Percentiles rank a stretch among this genome's conserved stretches.
phyloP scores from a whole-genome alignment of 2,329 filamentous ascomycete genomes.

The Diaporthe eres region DNA sequence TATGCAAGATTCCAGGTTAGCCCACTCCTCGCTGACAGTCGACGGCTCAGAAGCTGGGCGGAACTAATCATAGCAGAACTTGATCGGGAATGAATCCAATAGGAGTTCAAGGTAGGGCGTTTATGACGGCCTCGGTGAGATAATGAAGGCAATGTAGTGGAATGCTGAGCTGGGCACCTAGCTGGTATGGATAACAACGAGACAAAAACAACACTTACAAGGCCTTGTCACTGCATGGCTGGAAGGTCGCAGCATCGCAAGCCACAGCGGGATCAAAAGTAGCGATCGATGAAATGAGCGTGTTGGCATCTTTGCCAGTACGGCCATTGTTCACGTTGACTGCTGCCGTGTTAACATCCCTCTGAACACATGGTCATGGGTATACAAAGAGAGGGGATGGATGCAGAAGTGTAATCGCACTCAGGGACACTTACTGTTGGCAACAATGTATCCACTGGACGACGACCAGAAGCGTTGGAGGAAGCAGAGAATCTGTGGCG shows the following conservation, averaged over 20 bases:
- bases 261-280: conserved; percentile 76
- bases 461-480: conserved; percentile 83
- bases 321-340: conserved; percentile 73
- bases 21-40: not conserved
- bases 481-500: conserved; percentile 81
- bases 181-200: too few relatives aligned
- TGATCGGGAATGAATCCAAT: too few relatives aligned
- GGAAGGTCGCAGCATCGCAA: conserved; percentile 81
- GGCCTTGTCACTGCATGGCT: conserved; percentile 79
- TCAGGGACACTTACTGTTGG: conserved; percentile 69
- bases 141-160: too few relatives aligned
- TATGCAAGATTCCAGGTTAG: not conserved
- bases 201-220: conserved; percentile 54
- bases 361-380: not conserved
- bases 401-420: too few relatives aligned
- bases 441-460: conserved; percentile 70
- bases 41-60: not conserved
- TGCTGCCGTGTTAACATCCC: conserved; percentile 39
- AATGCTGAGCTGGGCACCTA: not conserved
- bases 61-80: not conserved
- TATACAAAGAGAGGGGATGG: not conserved
- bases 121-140: not conserved
- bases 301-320: conserved; percentile 80
- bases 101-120: not conserved
- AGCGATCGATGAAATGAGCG: conserved; percentile 75